phyloP scores from a whole-genome alignment of 352 stramenopile genomes.

The Thraustochytrium sp. region DNA sequence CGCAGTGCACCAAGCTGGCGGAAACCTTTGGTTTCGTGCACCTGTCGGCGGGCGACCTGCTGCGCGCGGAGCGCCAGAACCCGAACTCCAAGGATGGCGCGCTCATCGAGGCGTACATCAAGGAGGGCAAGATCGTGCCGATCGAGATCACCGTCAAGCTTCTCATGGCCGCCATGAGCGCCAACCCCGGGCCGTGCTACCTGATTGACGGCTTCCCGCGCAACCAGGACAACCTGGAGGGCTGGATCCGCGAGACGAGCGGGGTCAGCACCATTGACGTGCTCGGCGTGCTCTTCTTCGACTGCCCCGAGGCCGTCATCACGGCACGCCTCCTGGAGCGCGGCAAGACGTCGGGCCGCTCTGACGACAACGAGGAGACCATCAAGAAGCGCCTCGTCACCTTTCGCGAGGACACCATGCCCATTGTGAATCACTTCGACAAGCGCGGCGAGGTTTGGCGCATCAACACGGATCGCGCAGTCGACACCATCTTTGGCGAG shows the following conservation, averaged over 20 bases:
- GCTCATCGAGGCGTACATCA: conserved; percentile 93
- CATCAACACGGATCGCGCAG: conserved; percentile 10
- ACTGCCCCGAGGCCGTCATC: conserved; percentile 85
- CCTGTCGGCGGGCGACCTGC: conserved; percentile 75
- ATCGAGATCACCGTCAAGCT: conserved; percentile 87
- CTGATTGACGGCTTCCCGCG: conserved; percentile 56
- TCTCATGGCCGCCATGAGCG: conserved; percentile 85
- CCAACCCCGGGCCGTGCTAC: conserved; percentile 39
- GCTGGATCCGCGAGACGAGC: conserved; percentile 91
- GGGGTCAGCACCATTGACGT: conserved; percentile 52
- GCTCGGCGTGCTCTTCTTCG: conserved; percentile 54
- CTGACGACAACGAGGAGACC: conserved; percentile 92
- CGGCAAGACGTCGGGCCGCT: conserved; percentile 88
- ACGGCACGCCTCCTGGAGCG: conserved; percentile 86
- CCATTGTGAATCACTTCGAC: conserved; percentile 33
- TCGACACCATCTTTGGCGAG: not conserved
- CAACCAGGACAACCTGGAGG: conserved; percentile 78
- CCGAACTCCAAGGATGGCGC: conserved; percentile 80
- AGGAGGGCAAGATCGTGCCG: conserved; percentile 83
- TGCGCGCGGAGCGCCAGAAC: conserved; percentile 77
- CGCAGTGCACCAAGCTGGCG: conserved; percentile 20
- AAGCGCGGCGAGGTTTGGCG: not conserved
- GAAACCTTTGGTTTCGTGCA: conserved; percentile 83
- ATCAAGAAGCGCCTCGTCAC: conserved; percentile 63
- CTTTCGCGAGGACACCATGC: conserved; percentile 27